These are phyloP conservation scores for Vigna mungo DNA, from an alignment of 306 rosid species.

Conservation along the genomic window DNA sequence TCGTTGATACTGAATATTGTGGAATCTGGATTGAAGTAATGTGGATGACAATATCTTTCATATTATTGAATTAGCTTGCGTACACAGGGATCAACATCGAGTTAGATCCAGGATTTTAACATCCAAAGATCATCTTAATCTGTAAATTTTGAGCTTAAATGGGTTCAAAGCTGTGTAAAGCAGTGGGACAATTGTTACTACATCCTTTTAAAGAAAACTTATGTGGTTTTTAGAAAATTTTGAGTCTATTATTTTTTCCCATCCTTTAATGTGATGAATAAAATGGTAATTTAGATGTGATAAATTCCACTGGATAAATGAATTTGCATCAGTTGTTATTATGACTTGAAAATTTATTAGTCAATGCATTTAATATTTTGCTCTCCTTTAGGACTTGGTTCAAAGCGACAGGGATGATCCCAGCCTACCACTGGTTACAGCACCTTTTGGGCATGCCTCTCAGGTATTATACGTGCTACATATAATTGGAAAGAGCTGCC, in stretches of 20 bases:
- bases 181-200: neutral
- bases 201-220: neutral
- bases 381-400: conserved; percentile 67
- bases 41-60: neutral
- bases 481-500: conserved; percentile 18
- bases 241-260: neutral
- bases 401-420: conserved; percentile 99
- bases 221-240: conserved; percentile 11
- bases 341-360: conserved; percentile 20
- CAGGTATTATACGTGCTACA: conserved; percentile 61
- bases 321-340: conserved; percentile 29
- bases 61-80: neutral
- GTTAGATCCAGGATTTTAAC: conserved; percentile 10
- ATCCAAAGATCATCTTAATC: neutral
- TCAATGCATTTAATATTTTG: conserved; percentile 38
- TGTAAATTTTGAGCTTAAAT: conserved; percentile 9
- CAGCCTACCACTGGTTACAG: conserved; percentile 91
- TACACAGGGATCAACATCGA: conserved; percentile 13
- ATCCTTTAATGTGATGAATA: conserved; percentile 12
- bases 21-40: conserved; percentile 21
- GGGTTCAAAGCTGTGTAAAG: no score
- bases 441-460: conserved; percentile 99
- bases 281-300: conserved; percentile 19
- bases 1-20: neutral
- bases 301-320: conserved; percentile 4